Percentiles rank a stretch among this genome's conserved stretches.
These are phyloP conservation scores for Aspergillus tanneri DNA, from an alignment of 2,329 filamentous ascomycete genomes.

Conservation along the genomic window DNA sequence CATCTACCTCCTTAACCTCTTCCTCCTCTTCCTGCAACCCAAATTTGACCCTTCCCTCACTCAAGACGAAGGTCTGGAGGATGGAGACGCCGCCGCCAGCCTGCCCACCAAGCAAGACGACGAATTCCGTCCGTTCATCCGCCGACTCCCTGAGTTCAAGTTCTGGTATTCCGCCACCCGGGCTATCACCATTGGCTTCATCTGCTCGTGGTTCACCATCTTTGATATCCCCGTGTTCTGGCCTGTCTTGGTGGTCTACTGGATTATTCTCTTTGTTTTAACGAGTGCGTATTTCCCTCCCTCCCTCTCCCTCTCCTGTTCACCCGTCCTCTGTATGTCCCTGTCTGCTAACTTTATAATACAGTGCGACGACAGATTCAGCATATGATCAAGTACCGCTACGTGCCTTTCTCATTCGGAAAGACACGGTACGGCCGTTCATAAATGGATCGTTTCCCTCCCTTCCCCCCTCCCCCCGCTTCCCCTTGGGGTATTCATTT, in stretches of 20 bases:
- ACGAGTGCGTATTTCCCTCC: conserved; percentile 68
- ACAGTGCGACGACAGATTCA: conserved; percentile 98
- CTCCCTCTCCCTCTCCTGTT: not conserved
- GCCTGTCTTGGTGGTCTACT: conserved; percentile 97
- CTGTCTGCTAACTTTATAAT: not conserved
- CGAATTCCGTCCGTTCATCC: conserved; percentile 96
- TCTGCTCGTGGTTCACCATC: conserved; percentile 88
- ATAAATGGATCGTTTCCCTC: conserved; percentile 17
- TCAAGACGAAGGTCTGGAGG: conserved; percentile 93
- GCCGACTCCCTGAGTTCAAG: conserved; percentile 96
- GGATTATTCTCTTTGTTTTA: conserved; percentile 92
- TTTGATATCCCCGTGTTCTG: conserved; percentile 99
- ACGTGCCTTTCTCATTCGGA: conserved; percentile 88
- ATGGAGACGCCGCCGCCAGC: conserved; percentile 70
- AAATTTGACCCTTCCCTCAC: conserved; percentile 99
- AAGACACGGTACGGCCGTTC: conserved; percentile 70
- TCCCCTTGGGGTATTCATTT: not conserved
- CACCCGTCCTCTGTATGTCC: not conserved
- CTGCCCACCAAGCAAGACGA: conserved; percentile 95
- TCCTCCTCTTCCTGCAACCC: conserved; percentile 95
- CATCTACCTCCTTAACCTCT: conserved; percentile 98
- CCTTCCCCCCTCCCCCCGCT: not conserved
- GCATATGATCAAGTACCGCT: conserved; percentile 99
- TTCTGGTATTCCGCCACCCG: conserved; percentile 97
- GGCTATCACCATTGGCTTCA: conserved; percentile 76